These are phyloP conservation scores for Phytophthora citricola DNA, from an alignment of 352 stramenopile species.

Conservation along the genomic window DNA sequence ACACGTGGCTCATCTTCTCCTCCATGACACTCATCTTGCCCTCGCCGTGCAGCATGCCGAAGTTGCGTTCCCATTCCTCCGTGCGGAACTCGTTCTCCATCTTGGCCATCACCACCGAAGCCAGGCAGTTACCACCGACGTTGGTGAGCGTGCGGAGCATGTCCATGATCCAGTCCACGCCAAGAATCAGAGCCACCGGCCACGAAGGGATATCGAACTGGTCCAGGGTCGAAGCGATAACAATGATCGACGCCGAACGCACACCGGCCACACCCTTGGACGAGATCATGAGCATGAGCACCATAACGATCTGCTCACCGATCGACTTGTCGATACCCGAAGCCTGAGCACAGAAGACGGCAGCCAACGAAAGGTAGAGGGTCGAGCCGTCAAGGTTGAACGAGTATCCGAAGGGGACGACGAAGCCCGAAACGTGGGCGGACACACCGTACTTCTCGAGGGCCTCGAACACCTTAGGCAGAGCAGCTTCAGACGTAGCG, in stretches of 20 bases:
- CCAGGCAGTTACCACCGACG: slow-evolving; percentile 63
- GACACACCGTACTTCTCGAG: slow-evolving; percentile 62
- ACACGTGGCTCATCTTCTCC: slow-evolving; percentile 33
- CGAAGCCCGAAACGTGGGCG: slow-evolving; percentile 56
- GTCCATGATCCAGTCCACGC: slow-evolving; percentile 70
- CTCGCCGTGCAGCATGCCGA: slow-evolving; percentile 3
- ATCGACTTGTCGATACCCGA: slow-evolving; percentile 51
- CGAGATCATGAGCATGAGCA: slow-evolving; percentile 66
- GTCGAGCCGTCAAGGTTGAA: slow-evolving; percentile 71
- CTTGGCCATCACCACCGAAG: slow-evolving; percentile 68
- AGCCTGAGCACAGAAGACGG: slow-evolving; percentile 66
- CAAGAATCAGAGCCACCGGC: slow-evolving; percentile 62
- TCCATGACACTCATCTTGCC: slow-evolving; percentile 33
- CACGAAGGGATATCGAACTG: slow-evolving; percentile 66
- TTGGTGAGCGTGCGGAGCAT: slow-evolving; percentile 66
- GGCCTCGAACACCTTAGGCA: slow-evolving; percentile 67
- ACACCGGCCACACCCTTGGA: slow-evolving; percentile 64
- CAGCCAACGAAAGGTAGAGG: slow-evolving; percentile 54
- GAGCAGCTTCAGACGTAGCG: slow-evolving; percentile 56
- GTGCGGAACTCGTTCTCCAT: slow-evolving; percentile 68
- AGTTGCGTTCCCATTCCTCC: slow-evolving; percentile 46
- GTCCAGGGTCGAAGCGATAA: slow-evolving; percentile 54
- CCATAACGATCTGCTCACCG: slow-evolving; percentile 68
- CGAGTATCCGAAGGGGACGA: slow-evolving; percentile 70
- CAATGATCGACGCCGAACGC: slow-evolving; percentile 53